Evolutionary conservation across 2,329 filamentous ascomycete species (phyloP).

Genomic region (Polychaeton citri): DNA sequence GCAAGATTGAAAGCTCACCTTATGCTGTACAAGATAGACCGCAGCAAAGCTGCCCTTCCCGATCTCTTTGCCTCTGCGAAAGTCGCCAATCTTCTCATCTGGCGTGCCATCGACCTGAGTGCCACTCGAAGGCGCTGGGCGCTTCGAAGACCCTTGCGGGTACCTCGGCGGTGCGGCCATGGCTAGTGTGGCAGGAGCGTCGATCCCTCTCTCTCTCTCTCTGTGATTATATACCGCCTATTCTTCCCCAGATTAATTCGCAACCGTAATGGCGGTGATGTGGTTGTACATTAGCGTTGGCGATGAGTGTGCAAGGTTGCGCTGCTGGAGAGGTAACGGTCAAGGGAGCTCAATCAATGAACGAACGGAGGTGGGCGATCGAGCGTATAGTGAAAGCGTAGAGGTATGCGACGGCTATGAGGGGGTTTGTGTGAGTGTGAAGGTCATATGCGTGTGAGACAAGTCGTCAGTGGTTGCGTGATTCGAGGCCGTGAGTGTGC

Average conservation of each 20-base stretch:
- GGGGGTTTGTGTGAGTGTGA: neutral
- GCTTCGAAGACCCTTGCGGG: conserved; percentile 18
- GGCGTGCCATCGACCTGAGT: conserved; percentile 5
- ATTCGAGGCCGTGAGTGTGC: neutral
- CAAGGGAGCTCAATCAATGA: too few relatives aligned
- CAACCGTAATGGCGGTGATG: too few relatives aligned
- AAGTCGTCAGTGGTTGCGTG: neutral
- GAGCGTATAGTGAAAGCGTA: too few relatives aligned
- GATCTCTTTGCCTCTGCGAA: conserved; percentile 75
- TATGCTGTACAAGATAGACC: conserved; percentile 49
- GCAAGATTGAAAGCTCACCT: conserved; percentile 9
- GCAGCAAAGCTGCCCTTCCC: conserved; percentile 96
- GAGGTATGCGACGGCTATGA: too few relatives aligned
- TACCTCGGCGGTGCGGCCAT: conserved; percentile 15
- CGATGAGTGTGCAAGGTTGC: too few relatives aligned
- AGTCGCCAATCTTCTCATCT: conserved; percentile 52
- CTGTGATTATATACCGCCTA: too few relatives aligned
- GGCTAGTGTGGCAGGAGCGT: too few relatives aligned
- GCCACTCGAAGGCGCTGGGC: conserved; percentile 14
- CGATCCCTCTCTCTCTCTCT: too few relatives aligned
- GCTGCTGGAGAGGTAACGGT: too few relatives aligned
- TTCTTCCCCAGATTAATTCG: too few relatives aligned
- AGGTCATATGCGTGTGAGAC: neutral
- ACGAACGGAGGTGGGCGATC: too few relatives aligned
- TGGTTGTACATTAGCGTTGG: too few relatives aligned